These are phyloP conservation scores for Zalerion maritima DNA, from an alignment of 495 filamentous ascomycete genomes.

Conservation along the genomic window DNA sequence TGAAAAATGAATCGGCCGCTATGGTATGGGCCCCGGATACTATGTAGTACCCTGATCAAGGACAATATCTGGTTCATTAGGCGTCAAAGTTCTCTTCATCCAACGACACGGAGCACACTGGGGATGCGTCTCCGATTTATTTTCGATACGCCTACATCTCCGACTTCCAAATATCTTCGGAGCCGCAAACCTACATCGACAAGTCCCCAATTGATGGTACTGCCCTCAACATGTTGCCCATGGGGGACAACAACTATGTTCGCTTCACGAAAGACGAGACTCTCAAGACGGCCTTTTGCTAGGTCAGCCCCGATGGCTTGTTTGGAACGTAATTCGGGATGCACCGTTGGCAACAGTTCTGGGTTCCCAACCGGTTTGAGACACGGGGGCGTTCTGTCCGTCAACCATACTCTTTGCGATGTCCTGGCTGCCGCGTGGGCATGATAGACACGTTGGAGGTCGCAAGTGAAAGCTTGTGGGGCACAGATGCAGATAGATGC, in stretches of 20 bases:
- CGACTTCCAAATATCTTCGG: conserved; percentile 27
- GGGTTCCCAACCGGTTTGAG: conserved; percentile 31
- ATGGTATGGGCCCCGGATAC: conserved; percentile 44
- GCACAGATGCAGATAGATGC: too few relatives aligned
- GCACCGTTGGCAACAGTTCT: conserved; percentile 23
- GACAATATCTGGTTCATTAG: conserved; percentile 38
- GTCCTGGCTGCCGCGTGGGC: conserved; percentile 27
- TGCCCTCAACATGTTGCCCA: conserved; percentile 26
- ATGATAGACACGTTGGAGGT: not conserved
- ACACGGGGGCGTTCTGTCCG: conserved; percentile 33
- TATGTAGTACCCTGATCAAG: conserved; percentile 31
- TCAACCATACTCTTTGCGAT: conserved; percentile 24
- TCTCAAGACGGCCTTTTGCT: conserved; percentile 33
- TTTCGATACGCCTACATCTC: conserved; percentile 30
- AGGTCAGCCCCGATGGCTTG: conserved; percentile 28
- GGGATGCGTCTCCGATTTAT: conserved; percentile 22
- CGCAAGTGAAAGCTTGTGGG: too few relatives aligned
- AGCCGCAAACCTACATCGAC: conserved; percentile 28
- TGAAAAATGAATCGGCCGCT: conserved; percentile 33
- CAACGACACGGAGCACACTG: conserved; percentile 23
- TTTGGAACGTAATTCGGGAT: conserved; percentile 36
- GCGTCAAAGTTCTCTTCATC: conserved; percentile 36
- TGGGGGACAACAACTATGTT: conserved; percentile 22
- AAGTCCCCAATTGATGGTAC: conserved; percentile 30
- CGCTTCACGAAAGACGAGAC: conserved; percentile 41